phyloP scores from a whole-genome alignment of 164 flowering plant species.

The Berberis vulgaris region DNA sequence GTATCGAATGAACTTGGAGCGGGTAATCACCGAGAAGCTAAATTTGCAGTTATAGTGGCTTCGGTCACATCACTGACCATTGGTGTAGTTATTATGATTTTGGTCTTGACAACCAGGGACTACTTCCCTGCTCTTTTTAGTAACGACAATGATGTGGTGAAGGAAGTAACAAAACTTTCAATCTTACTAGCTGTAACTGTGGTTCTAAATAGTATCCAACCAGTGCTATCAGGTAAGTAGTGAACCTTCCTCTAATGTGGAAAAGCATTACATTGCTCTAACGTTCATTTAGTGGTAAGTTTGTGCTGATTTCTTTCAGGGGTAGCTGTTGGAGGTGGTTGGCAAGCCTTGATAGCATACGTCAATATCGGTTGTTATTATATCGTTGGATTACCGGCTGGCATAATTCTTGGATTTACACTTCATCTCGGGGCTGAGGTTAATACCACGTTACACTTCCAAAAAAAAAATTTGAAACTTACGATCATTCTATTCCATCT shows the following conservation, averaged over 20 bases:
- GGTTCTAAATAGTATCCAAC: slow-evolving; percentile 56
- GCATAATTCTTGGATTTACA: slow-evolving; percentile 3
- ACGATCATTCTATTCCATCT: too few relatives aligned
- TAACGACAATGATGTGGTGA: slow-evolving; percentile 23
- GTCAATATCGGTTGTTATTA: slow-evolving; percentile 21
- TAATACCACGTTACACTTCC: too few relatives aligned
- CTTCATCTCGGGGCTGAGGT: too few relatives aligned
- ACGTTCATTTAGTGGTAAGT: slow-evolving; percentile 23
- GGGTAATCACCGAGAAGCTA: slow-evolving; percentile 40
- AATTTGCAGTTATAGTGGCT: slow-evolving; percentile 45
- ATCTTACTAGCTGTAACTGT: slow-evolving; percentile 37
- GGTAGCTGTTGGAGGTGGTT: slow-evolving; percentile 59
- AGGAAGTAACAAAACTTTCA: slow-evolving; percentile 44
- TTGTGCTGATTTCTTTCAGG: slow-evolving; percentile 18
- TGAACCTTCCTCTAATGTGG: too few relatives aligned
- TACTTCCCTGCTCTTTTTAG: slow-evolving; percentile 56
- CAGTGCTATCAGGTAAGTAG: slow-evolving; percentile 34
- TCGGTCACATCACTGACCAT: slow-evolving; percentile 38
- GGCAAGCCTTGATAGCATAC: slow-evolving; percentile 51
- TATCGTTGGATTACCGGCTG: slow-evolving; percentile 4
- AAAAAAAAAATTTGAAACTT: too few relatives aligned
- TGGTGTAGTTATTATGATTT: slow-evolving; percentile 36
- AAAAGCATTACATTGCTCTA: too few relatives aligned
- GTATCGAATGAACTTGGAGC: slow-evolving; percentile 79
- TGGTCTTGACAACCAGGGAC: slow-evolving; percentile 42